Base-by-base conservation (phyloP, 1,139 yeast genomes). In the Protomyces pachydermus region DNA sequence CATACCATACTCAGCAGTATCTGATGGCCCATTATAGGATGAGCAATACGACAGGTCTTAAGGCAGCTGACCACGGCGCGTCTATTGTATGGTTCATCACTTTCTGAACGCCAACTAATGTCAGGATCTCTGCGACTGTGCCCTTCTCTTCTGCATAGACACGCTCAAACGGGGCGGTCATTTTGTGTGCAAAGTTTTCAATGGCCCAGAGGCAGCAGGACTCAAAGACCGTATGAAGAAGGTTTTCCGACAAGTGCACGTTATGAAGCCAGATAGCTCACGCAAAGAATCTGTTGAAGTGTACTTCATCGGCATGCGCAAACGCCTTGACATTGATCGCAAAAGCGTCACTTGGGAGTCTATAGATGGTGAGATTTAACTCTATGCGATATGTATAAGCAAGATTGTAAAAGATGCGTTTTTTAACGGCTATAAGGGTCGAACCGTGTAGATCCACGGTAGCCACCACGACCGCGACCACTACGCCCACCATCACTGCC, bases 101-200 rank as follows among this genome's bases (percentile, higher is more conserved):
- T 52, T 23, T 8, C 45, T n/a, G n/a, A 23, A 10, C 34, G n/a
- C 14, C 42, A 39, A 50, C 42, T 52, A 25, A 46, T 32, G 34
- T 6, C 67, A 84, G 82, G 97, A 91, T 73, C 77, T 93, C 64
- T 93, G 97, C 68, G 97, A 93, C 72, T 97, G 98, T 0, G 91
- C 97, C 0, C 76, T 93, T 66, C 79, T 89, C 14, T 81, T 91
- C 65, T 85, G 91, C 2, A 81, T 88, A 61, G 89, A 85, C 67
- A 74, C 87, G 2, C 76, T 93, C 64, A 84, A 80, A 68, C 83
- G 86, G 12, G 82, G 82, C 9, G 98, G 98, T 0, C 75, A 80
- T 6, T 82, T 90, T 70, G 85, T 91, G 4, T 82, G 95, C 70
- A 85, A 95, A 72, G 81, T 88, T 67, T 84, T 82, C 69, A 78